Evolutionary conservation across 306 rosid species (phyloP).

Genomic region (Coriaria nepalensis): DNA sequence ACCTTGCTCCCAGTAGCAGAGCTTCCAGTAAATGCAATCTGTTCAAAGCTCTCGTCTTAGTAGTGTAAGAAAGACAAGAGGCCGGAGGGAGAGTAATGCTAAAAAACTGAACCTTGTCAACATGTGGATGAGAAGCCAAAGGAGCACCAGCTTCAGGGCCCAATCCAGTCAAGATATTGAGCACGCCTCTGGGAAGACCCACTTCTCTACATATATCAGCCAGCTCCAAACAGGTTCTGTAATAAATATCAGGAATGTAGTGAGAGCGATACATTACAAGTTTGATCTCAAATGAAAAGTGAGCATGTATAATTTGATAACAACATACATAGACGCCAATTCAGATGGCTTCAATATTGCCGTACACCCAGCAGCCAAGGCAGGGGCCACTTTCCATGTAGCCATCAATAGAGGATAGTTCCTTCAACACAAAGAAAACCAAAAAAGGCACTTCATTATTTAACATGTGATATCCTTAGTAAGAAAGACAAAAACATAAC

Average conservation of each 20-base stretch:
- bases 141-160: constrained; percentile 99
- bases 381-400: constrained; percentile 97
- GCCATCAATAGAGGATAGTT: constrained; percentile 91
- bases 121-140: constrained; percentile 78
- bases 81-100: neutral
- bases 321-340: constrained; percentile 74
- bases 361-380: constrained; percentile 95
- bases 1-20: constrained; percentile 76
- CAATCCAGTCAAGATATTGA: constrained; percentile 75
- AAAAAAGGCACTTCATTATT: neutral
- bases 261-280: constrained; percentile 9
- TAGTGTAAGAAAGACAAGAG: neutral
- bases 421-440: constrained; percentile 33
- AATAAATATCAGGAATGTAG: constrained; percentile 8
- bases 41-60: constrained; percentile 9
- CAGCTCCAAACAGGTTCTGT: constrained; percentile 83
- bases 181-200: constrained; percentile 73
- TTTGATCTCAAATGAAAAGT: constrained; percentile 5
- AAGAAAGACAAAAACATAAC: neutral
- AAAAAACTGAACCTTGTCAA: constrained; percentile 57
- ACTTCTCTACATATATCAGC: constrained; percentile 66
- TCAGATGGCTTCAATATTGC: constrained; percentile 98
- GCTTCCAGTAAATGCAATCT: constrained; percentile 98
- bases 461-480: neutral
- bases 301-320: constrained; percentile 13